phyloP scores from a whole-genome alignment of 2,329 filamentous ascomycete genomes.

The Talaromyces amestolkiae region DNA sequence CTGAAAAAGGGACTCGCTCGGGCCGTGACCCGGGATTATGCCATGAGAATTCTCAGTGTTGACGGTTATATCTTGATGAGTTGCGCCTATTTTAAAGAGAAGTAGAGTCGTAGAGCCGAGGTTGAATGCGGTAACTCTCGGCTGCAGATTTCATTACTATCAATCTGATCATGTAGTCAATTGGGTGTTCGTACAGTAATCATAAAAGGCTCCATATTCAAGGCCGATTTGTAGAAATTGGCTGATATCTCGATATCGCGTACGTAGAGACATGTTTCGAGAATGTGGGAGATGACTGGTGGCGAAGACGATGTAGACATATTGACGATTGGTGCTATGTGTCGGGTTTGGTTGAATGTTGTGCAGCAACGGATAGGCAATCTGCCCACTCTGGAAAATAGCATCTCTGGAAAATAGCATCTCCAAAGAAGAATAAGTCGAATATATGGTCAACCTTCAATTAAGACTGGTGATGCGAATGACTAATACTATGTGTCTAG shows the following conservation, averaged over 20 bases:
- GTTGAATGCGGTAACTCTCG: constrained; percentile 27
- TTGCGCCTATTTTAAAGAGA: constrained; percentile 24
- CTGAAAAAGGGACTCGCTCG: background rate
- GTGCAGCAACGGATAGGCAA: background rate
- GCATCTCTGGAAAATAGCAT: background rate
- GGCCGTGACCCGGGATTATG: constrained; percentile 18
- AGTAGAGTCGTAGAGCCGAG: constrained; percentile 33
- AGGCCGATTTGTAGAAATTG: constrained; percentile 28
- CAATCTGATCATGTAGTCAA: background rate
- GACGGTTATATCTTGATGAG: constrained; percentile 15
- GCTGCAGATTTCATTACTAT: constrained; percentile 23
- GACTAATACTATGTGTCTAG: background rate
- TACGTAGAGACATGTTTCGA: constrained; percentile 32
- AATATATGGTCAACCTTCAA: too few relatives aligned
- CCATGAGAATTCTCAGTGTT: constrained; percentile 12
- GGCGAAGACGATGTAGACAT: constrained; percentile 9
- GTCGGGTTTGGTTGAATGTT: background rate
- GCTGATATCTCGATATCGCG: constrained; percentile 25
- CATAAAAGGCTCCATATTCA: constrained; percentile 25
- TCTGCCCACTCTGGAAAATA: background rate
- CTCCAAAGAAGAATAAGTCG: too few relatives aligned
- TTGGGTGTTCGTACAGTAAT: constrained; percentile 18
- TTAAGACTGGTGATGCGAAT: background rate
- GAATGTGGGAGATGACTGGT: constrained; percentile 28
- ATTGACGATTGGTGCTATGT: background rate